Evolutionary conservation across 1,139 yeast species (phyloP), one percentile per base, ranked within the genome.

Genomic region (Candida pseudocylindracea): DNA sequence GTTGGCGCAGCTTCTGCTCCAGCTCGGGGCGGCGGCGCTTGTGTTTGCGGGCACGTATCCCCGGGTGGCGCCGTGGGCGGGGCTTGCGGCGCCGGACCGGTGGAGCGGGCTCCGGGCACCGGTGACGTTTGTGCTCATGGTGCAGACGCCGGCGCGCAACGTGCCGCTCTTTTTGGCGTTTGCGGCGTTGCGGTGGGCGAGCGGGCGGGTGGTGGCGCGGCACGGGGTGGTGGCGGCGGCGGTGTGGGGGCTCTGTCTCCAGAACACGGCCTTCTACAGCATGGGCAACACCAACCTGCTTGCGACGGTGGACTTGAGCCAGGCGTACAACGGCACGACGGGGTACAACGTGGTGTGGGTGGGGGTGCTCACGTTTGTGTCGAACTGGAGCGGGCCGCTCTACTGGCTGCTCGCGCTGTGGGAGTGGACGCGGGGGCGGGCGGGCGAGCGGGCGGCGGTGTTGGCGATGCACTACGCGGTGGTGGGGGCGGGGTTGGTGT

Each of bases 211-310:
- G 12, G 27, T 31, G 8, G 7, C 26, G 25, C n/a, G 15, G 29
- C 15, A 11, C 10, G 15, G 27, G 15, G 26, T 29, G 9, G 26
- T 25, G 10, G 8, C 3, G 10, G 35, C 49, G 1, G 35, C 56
- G 0, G 28, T 46, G 2, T 42, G 53, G 33, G 43, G 43, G 2
- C 33, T 60, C 12, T 44, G 58, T 34, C 43, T 80, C 32, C 92
- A 83, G 46, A 73, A 80, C 41, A 56, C 81, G 32, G 57, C 88
- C 0, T 88, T 85, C 46, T 88, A 80, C 53, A 79, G 81, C 10
- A 63, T 76, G 52, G 96, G 96, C 0, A 81, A 80, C 35, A 83
- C 96, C 1, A 88, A 88, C 45, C 83, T 93, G 33, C 62, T 88
- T 42, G 91, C 95, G 0, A 76, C 95, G 0, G 72, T 88, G 20